Evolutionary conservation across 768 basidiomycete genomes (phyloP).

Genomic region (Pulveroboletus ravenelii): DNA sequence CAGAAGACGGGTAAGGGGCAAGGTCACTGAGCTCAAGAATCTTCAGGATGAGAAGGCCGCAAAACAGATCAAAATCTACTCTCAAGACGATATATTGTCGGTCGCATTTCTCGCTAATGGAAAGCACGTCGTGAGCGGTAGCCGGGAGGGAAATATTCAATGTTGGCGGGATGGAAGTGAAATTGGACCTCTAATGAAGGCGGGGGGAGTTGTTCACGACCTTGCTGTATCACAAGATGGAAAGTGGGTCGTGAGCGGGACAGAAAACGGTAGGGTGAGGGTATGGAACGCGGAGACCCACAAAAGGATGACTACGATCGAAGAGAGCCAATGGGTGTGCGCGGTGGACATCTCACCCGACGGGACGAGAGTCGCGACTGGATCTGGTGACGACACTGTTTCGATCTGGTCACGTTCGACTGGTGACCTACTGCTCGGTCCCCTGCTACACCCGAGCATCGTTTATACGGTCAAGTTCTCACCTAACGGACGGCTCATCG

Average conservation of each 20-base stretch:
- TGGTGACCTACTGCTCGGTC: neutral
- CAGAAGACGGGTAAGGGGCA: neutral
- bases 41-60: conserved; percentile 16
- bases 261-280: neutral
- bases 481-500: neutral
- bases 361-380: neutral
- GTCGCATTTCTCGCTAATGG: neutral
- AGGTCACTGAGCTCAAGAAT: conserved; percentile 20
- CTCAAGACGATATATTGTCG: neutral
- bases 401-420: neutral
- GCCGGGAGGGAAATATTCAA: neutral
- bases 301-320: neutral
- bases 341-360: neutral
- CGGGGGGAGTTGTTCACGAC: neutral
- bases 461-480: neutral
- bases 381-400: neutral
- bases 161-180: neutral
- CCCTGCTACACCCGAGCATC: neutral
- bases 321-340: rapidly evolving
- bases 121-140: neutral
- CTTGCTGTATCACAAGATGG: neutral
- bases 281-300: neutral
- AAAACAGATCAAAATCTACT: neutral
- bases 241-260: neutral
- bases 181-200: neutral